Evolutionary conservation across 257 asterid species (phyloP), one percentile per base, ranked within the genome.

Genomic region (Solanum appendiculatum): DNA sequence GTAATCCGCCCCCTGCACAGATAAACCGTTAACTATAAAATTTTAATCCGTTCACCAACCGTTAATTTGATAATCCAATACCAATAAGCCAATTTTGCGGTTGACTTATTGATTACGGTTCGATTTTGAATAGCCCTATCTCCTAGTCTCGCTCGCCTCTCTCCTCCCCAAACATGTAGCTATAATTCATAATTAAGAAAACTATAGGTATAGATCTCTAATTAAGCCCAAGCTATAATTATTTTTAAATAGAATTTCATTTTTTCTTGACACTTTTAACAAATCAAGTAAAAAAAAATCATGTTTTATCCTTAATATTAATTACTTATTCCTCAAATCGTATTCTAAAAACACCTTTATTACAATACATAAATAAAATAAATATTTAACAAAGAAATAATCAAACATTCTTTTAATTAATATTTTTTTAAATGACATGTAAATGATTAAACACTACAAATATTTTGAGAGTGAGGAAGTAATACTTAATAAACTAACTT

Each of bases 1-100:
- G 23, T 51, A 5, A 51, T 51, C 0, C 0, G 1, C 23, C 23
- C 23, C 0, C 23, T n/a, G 0, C 60, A 16, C 0, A 0, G 1
- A 51, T 51, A 16, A 51, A 16, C 0, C 7, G 8, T 51, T 51
- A 51, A 16, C 23, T 16, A 6, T 51, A 1, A 15, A 15, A 39
- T 7, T 13, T 46, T 5, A 14, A 15, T 46, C 20, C 56, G 0
- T 5, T 16, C 23, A 51, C 7, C 58, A 48, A 48, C 0, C 0
- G 0, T 51, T 51, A 51, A 51, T 51, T 0, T 23, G 23, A 51
- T 16, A 51, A 51, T 51, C 9, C 60, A 51, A 51, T 51, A 51
- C 44, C 23, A 51, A 16, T 48, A 48, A 48, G 20, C 0, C 23
- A 51, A 16, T 51, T 51, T 51, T 48, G 7, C 9, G 3, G 7